Evolutionary conservation across 140 eudicot species (phyloP).

Genomic region (Anethum foeniculum): DNA sequence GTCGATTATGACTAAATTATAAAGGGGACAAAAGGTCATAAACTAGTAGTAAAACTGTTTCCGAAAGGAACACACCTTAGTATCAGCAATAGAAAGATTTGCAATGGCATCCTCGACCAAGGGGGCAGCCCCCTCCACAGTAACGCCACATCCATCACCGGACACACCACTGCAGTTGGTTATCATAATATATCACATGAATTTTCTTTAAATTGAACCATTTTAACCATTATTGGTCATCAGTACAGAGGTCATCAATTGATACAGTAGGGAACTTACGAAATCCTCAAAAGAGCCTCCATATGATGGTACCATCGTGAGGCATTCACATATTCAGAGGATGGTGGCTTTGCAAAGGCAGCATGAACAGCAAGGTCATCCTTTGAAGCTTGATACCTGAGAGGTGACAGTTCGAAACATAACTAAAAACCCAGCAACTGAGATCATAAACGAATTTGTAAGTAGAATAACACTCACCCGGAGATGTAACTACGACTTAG

Average conservation of each 20-base stretch:
- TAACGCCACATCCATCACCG: constrained; percentile 82
- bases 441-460: neutral
- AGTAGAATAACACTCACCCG: constrained; percentile 41
- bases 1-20: too few species aligned
- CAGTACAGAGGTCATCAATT: neutral
- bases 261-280: constrained; percentile 37
- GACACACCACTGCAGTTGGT: constrained; percentile 62
- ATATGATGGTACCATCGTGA: constrained; percentile 81
- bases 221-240: neutral
- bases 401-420: neutral
- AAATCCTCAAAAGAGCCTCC: constrained; percentile 66
- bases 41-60: neutral
- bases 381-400: constrained; percentile 90
- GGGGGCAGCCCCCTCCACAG: constrained; percentile 67
- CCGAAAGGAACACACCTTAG: constrained; percentile 32
- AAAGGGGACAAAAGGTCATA: neutral
- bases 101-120: constrained; percentile 51
- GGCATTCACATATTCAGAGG: constrained; percentile 60
- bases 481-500: constrained; percentile 80
- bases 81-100: constrained; percentile 74
- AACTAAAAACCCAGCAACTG: neutral
- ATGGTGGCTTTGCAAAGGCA: constrained; percentile 55
- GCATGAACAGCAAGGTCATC: constrained; percentile 76
- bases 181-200: neutral
- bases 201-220: neutral